Base-by-base conservation (phyloP, 352 stramenopile genomes). In the Pythium insidiosum region DNA sequence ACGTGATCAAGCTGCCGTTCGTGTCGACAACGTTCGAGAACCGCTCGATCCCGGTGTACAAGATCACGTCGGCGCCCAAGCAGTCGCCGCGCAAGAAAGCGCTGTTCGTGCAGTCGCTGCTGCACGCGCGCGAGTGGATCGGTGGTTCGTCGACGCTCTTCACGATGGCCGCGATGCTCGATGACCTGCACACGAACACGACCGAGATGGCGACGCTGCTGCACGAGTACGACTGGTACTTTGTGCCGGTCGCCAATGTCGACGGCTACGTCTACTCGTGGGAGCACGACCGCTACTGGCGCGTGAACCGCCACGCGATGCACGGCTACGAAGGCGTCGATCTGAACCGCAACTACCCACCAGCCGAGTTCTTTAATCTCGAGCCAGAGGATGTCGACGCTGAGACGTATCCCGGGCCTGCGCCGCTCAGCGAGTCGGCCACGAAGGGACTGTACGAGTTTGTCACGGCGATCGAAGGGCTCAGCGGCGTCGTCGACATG, bases 241-340 rank as follows among this genome's bases (percentile, higher is more conserved):
- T 90, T 38, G 73, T 87, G 20, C 78, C 78, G 2, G 64, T 90
- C 42, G 71, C 87, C 29, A 90, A 90, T 44, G 60, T 87, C 33
- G 78, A 90, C 30, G 78, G 78, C 15, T 91, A 87, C 57, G 60
- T 73, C n/a, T 82, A 84, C 52, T 68, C 78, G 38, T 85, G 68
- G 68, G 63, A 75, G 5, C 38, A 51, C 0, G 62, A 86, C 31
- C 66, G 77, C 7, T 74, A 80, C 53, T 86, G 75, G 74, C 73
- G 77, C 18, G 76, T 66, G 24, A 90, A 64, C 41, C 69, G 75
- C 11, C 46, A 67, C 2, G 41, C 68, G 21, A 23, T 33, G 13
- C 65, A 73, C 15, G 62, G 60, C 1, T 66, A 52, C n/a, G 50
- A 68, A 4, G 68, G 74, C 16, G 75, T 90, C 18, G 78, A 90